Evolutionary conservation across 495 filamentous ascomycete species (phyloP), one percentile per base, ranked within the genome.

Genomic region (Letharia columbiana): DNA sequence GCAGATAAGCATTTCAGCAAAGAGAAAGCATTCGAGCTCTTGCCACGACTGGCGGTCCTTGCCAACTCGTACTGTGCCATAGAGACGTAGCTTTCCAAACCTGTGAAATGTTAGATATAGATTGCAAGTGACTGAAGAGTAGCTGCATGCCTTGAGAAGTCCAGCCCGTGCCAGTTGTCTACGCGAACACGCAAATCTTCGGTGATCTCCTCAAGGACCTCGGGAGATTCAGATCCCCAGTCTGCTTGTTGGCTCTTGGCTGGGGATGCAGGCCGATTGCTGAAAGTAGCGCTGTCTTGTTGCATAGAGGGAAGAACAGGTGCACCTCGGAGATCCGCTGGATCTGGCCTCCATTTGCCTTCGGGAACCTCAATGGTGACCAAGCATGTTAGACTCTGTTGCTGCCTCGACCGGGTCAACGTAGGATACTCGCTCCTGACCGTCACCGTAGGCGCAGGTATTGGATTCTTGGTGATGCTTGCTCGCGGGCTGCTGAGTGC

Each of bases 1-100:
- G 74, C 94, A 99, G 69, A 99, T 99, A 62, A 99, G 91, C 94
- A 99, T 99, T 76, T 98, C 94, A 5, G 88, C 89, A 73, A 98
- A 99, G 31, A 99, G 83, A 77, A 90, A 99, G 75, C 95, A 99
- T 74, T 98, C 92, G 62, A 99, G 77, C 73, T 99, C 95, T 78
- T 99, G 94, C 94, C 94, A 99, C 17, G 94, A 92, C 70, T 94
- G 84, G 68, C 91, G 91, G 74, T 99, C 94, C 71, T 98, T 99
- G 69, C 95, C 94, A 31, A 99, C 94, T 63, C 89, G 87, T 68
- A 98, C 87, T 20, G 90, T 92, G 56, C 92, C 94, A 72, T 96
- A 92, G 49, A 98, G 79, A 44, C 91, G 88, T 69, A 99, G 84
- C 72, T 96, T 96, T 68, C 94, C 94, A 75, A 98, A 98, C 66